Base-by-base conservation (phyloP, 1,284 basidiomycete genomes). In the Malassezia obtusa region DNA sequence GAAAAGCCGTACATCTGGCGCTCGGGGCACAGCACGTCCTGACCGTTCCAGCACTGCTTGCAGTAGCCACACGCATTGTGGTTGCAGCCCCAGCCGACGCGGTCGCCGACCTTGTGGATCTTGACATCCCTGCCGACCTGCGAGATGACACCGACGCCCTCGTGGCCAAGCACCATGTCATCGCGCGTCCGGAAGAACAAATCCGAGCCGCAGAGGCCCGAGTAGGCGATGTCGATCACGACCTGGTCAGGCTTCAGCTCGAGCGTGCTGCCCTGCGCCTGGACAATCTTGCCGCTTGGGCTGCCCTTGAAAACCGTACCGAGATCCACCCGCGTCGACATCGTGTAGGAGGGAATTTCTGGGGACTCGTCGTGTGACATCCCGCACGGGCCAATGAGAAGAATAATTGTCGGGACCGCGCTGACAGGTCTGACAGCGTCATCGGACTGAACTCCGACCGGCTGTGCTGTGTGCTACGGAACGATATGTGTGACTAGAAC, bases 31-130 rank as follows among this genome's bases (percentile, higher is more conserved):
- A 62, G 58, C 40, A 53, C 66, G 45, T 71, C 68, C 24, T 53
- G 40, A 15, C 68, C 68, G 33, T 54, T 56, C n/a, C 61, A 55
- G 60, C 68, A 71, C 19, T 65, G 55, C 53, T 64, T 52, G 53
- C 68, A 71, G 31, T 46, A 57, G 31, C 58, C 55, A 45, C 67
- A 69, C n/a, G 59, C 52, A 26, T 56, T 43, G 58, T 67, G 67
- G 56, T 62, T 60, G 61, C 69, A 71, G 30, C 68, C 67, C 62
- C 64, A 71, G 24, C 68, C 68, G 7, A 67, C 67, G 25, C 63
- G 63, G 49, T 65, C 67, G 31, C 67, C 67, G 22, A 56, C 59
- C 49, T 68, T 66, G 52, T 65, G 46, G 44, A 50, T 26, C 22
- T 43, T 59, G 14, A 69, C 67, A 0, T 56, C 49, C 9, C 56